These are phyloP conservation scores for Naganishia sp. DNA, from an alignment of 1,284 basidiomycete species.

Conservation along the genomic window DNA sequence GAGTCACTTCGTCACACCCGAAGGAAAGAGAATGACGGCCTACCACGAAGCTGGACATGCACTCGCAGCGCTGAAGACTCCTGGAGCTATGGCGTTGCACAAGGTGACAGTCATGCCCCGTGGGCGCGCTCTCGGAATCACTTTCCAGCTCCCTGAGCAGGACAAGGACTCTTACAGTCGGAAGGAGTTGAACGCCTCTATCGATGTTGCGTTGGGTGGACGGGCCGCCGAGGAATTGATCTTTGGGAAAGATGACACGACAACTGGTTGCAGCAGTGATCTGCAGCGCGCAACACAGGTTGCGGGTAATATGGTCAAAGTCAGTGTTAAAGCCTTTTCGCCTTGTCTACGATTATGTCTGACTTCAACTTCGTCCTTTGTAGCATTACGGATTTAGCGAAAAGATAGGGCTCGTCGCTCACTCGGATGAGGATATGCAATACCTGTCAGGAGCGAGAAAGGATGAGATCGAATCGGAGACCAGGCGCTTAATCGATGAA, in stretches of 20 bases:
- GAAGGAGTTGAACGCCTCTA: conserved; percentile 56
- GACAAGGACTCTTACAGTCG: conserved; percentile 60
- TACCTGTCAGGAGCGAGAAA: conserved; percentile 70
- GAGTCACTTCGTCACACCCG: conserved; percentile 80
- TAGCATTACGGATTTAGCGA: conserved; percentile 78
- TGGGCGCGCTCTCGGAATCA: conserved; percentile 86
- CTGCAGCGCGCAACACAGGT: conserved; percentile 74
- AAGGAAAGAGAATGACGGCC: conserved; percentile 81
- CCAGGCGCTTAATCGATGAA: conserved; percentile 72
- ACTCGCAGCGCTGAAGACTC: conserved; percentile 82
- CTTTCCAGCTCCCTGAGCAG: conserved; percentile 79
- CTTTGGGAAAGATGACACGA: conserved; percentile 82
- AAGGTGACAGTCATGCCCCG: conserved; percentile 91
- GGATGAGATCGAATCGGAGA: conserved; percentile 81
- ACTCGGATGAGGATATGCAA: conserved; percentile 69
- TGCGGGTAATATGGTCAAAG: conserved; percentile 86
- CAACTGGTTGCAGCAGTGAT: conserved; percentile 87
- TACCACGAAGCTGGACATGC: conserved; percentile 97
- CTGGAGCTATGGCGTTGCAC: conserved; percentile 90
- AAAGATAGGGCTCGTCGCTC: conserved; percentile 75
- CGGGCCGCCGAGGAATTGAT: conserved; percentile 90
- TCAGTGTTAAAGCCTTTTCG: conserved; percentile 52
- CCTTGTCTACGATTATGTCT: not conserved
- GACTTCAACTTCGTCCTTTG: not conserved
- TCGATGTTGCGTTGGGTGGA: conserved; percentile 90